phyloP scores from a whole-genome alignment of 1,284 basidiomycete genomes.

The Trametes pubescens region DNA sequence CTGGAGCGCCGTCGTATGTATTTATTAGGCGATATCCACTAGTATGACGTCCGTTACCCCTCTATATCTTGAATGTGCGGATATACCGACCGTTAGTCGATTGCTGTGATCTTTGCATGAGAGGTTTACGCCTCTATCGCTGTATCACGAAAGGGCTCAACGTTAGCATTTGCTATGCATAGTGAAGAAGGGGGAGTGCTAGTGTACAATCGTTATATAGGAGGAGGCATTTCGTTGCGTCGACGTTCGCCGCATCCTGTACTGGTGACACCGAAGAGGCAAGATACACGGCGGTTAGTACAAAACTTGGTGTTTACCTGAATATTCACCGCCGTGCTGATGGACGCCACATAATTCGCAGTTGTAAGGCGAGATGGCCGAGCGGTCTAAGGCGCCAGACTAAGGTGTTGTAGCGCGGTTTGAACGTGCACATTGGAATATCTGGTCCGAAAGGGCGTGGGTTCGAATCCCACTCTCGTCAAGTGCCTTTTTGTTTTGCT shows the following conservation, averaged over 20 bases:
- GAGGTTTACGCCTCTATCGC: too few species aligned
- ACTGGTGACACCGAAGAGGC: background rate
- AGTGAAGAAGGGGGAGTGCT: too few species aligned
- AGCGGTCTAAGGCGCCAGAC: constrained; percentile 89
- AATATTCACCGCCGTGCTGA: too few species aligned
- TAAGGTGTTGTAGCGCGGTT: constrained; percentile 56
- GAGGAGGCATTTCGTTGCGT: too few species aligned
- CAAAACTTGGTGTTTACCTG: too few species aligned
- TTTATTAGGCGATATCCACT: constrained; percentile 16
- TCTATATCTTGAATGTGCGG: background rate
- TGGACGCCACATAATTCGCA: too few species aligned
- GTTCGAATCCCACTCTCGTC: constrained; percentile 51
- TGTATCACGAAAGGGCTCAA: too few species aligned
- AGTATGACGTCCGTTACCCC: background rate
- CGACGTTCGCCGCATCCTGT: too few species aligned
- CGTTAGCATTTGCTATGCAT: too few species aligned
- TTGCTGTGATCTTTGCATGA: too few species aligned
- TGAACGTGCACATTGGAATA: background rate
- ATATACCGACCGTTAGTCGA: too few species aligned
- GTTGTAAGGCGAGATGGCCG: constrained; percentile 69
- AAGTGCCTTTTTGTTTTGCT: constrained; percentile 1
- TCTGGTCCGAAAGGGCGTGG: constrained; percentile 49
- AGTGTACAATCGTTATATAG: too few species aligned
- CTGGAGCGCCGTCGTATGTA: constrained; percentile 21
- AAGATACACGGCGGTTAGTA: background rate